phyloP scores from a whole-genome alignment of 306 rosid species.

The Dryas octopetala region DNA sequence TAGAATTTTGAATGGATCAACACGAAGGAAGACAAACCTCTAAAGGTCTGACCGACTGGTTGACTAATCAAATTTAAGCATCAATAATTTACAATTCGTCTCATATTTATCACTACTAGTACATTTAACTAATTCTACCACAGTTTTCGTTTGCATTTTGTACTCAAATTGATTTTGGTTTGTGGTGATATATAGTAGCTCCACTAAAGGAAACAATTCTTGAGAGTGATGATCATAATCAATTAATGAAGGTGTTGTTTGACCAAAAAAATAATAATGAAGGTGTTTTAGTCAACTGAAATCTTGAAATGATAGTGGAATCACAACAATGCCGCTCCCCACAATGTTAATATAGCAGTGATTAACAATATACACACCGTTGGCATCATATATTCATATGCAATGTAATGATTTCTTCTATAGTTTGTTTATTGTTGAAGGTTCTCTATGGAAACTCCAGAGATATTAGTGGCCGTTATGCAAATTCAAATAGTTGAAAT shows the following conservation, averaged over 20 bases:
- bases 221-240: not conserved
- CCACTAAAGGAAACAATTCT: not conserved
- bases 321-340: not conserved
- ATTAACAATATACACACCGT: not conserved
- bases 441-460: no score
- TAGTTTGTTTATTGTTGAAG: not conserved
- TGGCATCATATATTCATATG: not conserved
- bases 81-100: no score
- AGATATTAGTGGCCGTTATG: not conserved
- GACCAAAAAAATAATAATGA: not conserved
- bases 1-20: no score
- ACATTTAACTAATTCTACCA: no score
- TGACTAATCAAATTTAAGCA: no score
- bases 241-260: not conserved
- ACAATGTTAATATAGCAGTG: conserved; percentile 3
- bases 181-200: not conserved
- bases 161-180: not conserved
- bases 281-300: not conserved
- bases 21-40: no score
- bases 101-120: no score
- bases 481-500: not conserved
- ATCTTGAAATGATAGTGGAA: not conserved
- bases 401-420: not conserved
- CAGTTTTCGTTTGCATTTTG: not conserved
- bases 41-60: no score